Conservation (phyloP, 768 basidiomycete genomes). For the Scleroderma citrinum region DNA sequence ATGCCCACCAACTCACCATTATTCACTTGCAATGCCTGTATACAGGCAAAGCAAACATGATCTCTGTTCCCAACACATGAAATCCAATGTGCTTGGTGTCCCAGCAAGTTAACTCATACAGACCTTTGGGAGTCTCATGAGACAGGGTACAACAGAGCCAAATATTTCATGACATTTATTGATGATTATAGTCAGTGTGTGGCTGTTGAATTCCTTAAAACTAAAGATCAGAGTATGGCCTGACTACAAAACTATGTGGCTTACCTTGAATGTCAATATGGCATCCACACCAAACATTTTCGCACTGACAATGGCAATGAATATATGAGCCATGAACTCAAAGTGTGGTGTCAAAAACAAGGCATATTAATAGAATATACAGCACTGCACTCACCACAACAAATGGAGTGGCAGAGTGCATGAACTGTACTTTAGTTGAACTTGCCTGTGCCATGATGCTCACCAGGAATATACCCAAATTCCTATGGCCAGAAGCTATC, state of each 20-base stretch:
- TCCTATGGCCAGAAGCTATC: too few relatives aligned
- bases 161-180: too few relatives aligned
- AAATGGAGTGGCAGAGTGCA: too few relatives aligned
- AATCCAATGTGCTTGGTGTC: background rate
- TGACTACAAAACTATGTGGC: slow-evolving; percentile 5
- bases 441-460: slow-evolving; percentile 10
- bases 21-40: too few relatives aligned
- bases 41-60: too few relatives aligned
- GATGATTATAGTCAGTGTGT: too few relatives aligned
- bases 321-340: slow-evolving; percentile 7
- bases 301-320: slow-evolving; percentile 27
- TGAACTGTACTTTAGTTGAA: slow-evolving; percentile 28
- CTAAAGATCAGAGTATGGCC: slow-evolving; percentile 20
- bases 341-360: slow-evolving; percentile 16
- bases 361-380: too few relatives aligned
- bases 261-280: slow-evolving; percentile 10
- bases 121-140: slow-evolving; percentile 24
- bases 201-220: slow-evolving; percentile 12
- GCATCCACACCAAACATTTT: too few relatives aligned
- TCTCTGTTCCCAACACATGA: background rate
- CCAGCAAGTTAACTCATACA: slow-evolving; percentile 8
- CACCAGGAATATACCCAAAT: background rate
- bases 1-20: background rate
- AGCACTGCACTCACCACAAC: too few relatives aligned
- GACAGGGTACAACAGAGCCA: too few relatives aligned